Conservation (phyloP, 805 yeast genomes). For the Yarrowia porcina region DNA sequence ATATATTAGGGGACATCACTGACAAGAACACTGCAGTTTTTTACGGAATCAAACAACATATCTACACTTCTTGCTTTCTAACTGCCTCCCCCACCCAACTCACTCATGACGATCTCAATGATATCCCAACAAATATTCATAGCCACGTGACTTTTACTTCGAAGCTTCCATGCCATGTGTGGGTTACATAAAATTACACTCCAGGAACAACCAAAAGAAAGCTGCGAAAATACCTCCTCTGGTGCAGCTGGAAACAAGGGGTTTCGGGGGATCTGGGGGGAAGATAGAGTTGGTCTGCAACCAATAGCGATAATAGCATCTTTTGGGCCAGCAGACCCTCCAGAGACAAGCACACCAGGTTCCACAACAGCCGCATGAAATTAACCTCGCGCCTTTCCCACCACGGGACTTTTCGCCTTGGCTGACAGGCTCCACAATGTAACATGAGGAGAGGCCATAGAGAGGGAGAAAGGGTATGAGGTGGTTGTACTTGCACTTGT, state of each 20-base stretch:
- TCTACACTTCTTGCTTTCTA: background rate
- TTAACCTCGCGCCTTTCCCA: conserved; percentile 2
- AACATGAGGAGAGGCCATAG: too few species aligned
- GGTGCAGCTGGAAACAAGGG: background rate
- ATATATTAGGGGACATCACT: too few species aligned
- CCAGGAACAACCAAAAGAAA: conserved; percentile 13
- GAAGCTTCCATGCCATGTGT: background rate
- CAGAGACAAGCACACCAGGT: background rate
- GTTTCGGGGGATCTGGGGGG: background rate
- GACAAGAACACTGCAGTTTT: too few species aligned
- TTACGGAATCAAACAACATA: background rate
- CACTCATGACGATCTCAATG: background rate
- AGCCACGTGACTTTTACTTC: background rate
- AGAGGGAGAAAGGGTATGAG: too few species aligned
- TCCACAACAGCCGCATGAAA: background rate
- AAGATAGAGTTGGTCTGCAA: background rate
- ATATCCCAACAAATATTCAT: background rate
- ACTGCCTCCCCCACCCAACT: too few species aligned
- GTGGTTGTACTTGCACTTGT: too few species aligned
- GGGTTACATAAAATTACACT: conserved; percentile 16
- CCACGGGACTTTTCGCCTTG: background rate
- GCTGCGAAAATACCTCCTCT: background rate
- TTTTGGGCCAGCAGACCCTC: background rate
- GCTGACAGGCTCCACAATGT: conserved; percentile 2
- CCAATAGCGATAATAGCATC: background rate